Base-by-base conservation (phyloP, 768 basidiomycete species). In the Panellus pusillus region DNA sequence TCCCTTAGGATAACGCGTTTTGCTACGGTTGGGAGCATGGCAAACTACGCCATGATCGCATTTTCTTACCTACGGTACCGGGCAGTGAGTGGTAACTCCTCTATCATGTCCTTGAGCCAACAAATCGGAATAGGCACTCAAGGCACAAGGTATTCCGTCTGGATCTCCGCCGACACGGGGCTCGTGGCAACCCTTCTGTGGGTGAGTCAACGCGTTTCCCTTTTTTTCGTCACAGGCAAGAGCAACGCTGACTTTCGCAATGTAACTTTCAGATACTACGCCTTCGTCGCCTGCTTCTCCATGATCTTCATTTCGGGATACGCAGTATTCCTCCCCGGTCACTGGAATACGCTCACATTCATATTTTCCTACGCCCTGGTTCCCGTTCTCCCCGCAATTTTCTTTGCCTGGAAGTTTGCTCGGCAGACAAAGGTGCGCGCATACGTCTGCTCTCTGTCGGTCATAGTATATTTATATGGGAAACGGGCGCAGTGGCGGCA, bases 151-250 rank as follows among this genome's bases (percentile, higher is more conserved):
- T 0, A 74, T 80, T 13, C 64, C 73, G 36, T 73, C 76, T 7
- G 9, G 32, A 24, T 65, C 67, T 6, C 60, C 80, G 20, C 79
- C 79, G 1, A 69, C 74, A 51, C 73, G 69, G 57, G 70, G 73
- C 32, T 68, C 66, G 52, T 79, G 73, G 75, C 79, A 81, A 52
- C 79, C 79, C 1, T 80, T 79, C 59, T 76, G 72, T 68, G 78
- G 66, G 77, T 74, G 60, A 36, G 72, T 57, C 19, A 7, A 11
- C 29, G 11, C 6, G 29, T 38, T 24, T 31, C 17, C 31, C 14
- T 43, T 24, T 27, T 24, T 8, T 6, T 18, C n/a, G n/a, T 37
- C 24, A 31, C 27, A n/a, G n/a, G n/a, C n/a, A 4, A 24, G 31
- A 11, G 8, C 32, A 11, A 14, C 40, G 9, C 36, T 38, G 12